Percentiles rank a stretch among this genome's conserved stretches.
phyloP scores from a whole-genome alignment of 2,329 filamentous ascomycete genomes.

The Orbilia javanica region DNA sequence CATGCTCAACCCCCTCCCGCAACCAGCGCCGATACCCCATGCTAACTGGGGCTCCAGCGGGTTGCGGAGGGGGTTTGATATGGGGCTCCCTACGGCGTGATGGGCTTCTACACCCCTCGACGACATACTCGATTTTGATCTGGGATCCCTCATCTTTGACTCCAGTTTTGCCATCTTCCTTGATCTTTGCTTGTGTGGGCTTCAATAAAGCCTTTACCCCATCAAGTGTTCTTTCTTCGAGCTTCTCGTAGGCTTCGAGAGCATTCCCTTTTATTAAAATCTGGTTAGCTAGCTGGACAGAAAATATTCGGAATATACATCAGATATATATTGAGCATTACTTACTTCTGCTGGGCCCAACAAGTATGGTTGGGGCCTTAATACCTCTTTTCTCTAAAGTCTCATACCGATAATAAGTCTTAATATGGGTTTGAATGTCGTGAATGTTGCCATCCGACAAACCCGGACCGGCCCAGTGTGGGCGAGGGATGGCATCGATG shows the following conservation, averaged over 20 bases:
- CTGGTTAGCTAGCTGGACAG: not conserved
- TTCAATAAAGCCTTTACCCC: not conserved
- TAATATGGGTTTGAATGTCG: not conserved
- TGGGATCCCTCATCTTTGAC: not conserved
- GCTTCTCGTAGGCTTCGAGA: not conserved
- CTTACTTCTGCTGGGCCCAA: slow-evolving; percentile 27
- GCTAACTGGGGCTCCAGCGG: not conserved
- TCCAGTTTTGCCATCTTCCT: not conserved
- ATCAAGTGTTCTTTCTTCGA: not conserved
- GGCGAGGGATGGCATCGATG: slow-evolving; percentile 1
- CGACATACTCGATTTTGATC: not conserved
- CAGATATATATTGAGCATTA: not conserved
- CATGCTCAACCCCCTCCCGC: not conserved
- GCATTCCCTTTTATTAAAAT: not conserved
- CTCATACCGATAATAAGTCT: not conserved
- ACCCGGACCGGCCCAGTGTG: not conserved
- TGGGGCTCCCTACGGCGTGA: not conserved
- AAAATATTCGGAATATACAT: not conserved
- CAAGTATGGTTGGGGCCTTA: slow-evolving; percentile 7
- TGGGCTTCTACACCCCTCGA: not conserved
- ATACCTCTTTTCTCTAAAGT: not conserved
- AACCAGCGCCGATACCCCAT: not conserved
- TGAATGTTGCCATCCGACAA: not conserved
- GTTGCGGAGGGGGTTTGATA: not conserved
- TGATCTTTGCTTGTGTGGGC: not conserved